A percentile compares a stretch with the other conserved stretches of the same genome.
Evolutionary conservation across 2,329 filamentous ascomycete species (phyloP).

Genomic region (Nothophaeocryptopus gaeumannii): DNA sequence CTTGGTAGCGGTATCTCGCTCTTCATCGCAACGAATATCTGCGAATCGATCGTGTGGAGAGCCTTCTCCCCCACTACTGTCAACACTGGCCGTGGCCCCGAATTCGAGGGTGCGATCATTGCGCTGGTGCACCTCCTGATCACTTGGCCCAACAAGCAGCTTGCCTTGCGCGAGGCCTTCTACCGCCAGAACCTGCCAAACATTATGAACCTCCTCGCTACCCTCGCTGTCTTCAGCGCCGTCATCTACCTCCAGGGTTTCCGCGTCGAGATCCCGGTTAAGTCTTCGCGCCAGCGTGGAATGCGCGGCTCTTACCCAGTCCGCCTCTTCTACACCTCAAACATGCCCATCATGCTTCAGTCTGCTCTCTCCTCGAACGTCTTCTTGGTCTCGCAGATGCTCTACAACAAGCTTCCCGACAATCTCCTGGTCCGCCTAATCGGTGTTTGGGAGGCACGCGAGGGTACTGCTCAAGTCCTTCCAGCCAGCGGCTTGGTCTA

Average conservation of each 20-base stretch:
- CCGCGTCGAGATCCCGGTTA: constrained; percentile 99
- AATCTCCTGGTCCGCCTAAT: constrained; percentile 97
- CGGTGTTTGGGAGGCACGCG: constrained; percentile 96
- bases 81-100: constrained; percentile 97
- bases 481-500: constrained; percentile 92
- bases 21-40: constrained; percentile 99
- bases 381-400: constrained; percentile 98
- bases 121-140: constrained; percentile 96
- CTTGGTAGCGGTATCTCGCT: constrained; percentile 97
- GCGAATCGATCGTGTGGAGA: constrained; percentile 99
- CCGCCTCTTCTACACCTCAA: constrained; percentile 99
- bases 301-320: constrained; percentile 97
- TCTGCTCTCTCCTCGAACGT: constrained; percentile 98
- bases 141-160: constrained; percentile 99
- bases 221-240: constrained; percentile 86
- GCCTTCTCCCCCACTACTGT: constrained; percentile 98
- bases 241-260: constrained; percentile 91
- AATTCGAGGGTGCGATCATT: constrained; percentile 98
- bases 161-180: constrained; percentile 96
- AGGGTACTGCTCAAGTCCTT: constrained; percentile 92
- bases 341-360: constrained; percentile 99
- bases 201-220: constrained; percentile 93
- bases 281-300: constrained; percentile 97
- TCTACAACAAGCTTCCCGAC: constrained; percentile 98
- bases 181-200: constrained; percentile 99